phyloP scores from a whole-genome alignment of 805 yeast species.

The Candida golubevii region DNA sequence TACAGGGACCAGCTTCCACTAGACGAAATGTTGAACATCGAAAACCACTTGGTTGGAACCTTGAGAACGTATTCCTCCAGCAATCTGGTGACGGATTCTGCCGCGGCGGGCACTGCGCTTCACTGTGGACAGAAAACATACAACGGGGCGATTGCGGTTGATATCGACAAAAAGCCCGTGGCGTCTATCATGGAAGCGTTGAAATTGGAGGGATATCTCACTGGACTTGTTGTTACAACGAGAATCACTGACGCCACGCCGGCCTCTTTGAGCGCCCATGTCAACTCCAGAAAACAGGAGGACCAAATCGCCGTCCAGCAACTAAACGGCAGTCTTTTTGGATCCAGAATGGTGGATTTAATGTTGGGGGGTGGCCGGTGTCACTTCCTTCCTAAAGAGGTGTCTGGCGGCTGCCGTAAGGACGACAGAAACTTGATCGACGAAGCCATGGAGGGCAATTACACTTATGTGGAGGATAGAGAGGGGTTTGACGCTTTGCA shows the following conservation, averaged over 20 bases:
- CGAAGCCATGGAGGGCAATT: slow-evolving; percentile 51
- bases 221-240: slow-evolving; percentile 90
- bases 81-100: slow-evolving; percentile 84
- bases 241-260: slow-evolving; percentile 95
- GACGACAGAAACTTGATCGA: slow-evolving; percentile 66
- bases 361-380: slow-evolving; percentile 91
- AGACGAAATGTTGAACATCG: slow-evolving; percentile 57
- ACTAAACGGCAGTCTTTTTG: slow-evolving; percentile 73
- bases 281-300: slow-evolving; percentile 66
- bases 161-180: slow-evolving; percentile 60
- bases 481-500: slow-evolving; percentile 50
- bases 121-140: slow-evolving; percentile 77
- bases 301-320: slow-evolving; percentile 84
- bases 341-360: slow-evolving; percentile 65
- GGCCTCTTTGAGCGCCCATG: slow-evolving; percentile 82
- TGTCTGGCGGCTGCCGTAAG: slow-evolving; percentile 56
- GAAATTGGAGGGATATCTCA: slow-evolving; percentile 69
- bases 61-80: slow-evolving; percentile 78
- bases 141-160: slow-evolving; percentile 92
- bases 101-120: slow-evolving; percentile 98
- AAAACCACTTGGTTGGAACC: slow-evolving; percentile 68
- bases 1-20: slow-evolving; percentile 47
- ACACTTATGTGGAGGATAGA: slow-evolving; percentile 59
- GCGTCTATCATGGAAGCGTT: slow-evolving; percentile 87
- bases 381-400: slow-evolving; percentile 58